phyloP scores from a whole-genome alignment of 108 stramenopile species.

The Mayamaea pseudoterrestris region DNA sequence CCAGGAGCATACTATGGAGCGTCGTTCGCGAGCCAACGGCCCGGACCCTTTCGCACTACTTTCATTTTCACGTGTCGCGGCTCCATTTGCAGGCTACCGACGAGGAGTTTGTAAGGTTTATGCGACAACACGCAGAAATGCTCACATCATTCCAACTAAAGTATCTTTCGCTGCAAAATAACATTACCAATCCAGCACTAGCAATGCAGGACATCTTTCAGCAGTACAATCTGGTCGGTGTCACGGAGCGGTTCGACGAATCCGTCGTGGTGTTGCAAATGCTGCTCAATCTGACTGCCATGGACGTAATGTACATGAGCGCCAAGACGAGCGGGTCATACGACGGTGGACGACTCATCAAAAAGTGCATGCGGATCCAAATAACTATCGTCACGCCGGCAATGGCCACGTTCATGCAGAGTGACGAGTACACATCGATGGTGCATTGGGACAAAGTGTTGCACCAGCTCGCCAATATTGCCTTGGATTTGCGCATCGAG shows the following conservation, averaged over 20 bases:
- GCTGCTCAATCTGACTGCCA: conserved; percentile 20
- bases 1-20: conserved; percentile 14
- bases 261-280: conserved; percentile 27
- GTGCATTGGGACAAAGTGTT: conserved; percentile 18
- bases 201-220: too few relatives aligned
- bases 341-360: background rate
- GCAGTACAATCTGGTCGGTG: conserved; percentile 24
- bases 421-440: conserved; percentile 10
- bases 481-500: conserved; percentile 26
- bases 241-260: conserved; percentile 39
- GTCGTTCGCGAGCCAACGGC: conserved; percentile 25
- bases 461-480: conserved; percentile 14
- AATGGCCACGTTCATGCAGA: conserved; percentile 10
- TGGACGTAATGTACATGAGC: conserved; percentile 28
- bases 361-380: background rate
- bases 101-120: background rate
- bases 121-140: too few relatives aligned
- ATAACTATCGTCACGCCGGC: background rate
- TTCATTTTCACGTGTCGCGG: conserved; percentile 4
- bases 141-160: too few relatives aligned
- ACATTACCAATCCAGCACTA: too few relatives aligned
- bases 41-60: conserved; percentile 19
- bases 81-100: background rate
- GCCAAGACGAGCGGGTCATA: background rate
- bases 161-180: too few relatives aligned